Evolutionary conservation across 257 asterid genomes (phyloP).

Genomic region (Solanum lignicaule): DNA sequence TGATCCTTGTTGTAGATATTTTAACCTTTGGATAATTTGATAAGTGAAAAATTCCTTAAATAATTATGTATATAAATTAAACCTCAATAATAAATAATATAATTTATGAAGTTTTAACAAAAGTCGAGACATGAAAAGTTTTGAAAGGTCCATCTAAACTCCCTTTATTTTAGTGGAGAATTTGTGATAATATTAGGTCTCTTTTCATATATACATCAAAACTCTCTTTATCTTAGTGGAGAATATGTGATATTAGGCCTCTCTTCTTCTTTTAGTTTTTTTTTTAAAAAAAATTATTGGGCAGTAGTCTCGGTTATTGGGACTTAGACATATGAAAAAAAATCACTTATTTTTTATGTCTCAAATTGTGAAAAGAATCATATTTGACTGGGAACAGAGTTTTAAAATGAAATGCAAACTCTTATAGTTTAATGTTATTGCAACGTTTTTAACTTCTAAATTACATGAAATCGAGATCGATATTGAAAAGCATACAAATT

Average conservation of each 20-base stretch:
- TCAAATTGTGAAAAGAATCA: background rate
- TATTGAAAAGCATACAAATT: too few species aligned
- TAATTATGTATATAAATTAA: background rate
- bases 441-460: background rate
- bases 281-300: background rate
- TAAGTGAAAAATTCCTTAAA: background rate
- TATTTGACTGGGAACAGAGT: background rate
- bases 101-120: background rate
- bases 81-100: background rate
- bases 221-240: background rate
- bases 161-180: background rate
- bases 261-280: background rate
- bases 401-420: too few species aligned
- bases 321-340: background rate
- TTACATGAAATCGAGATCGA: background rate
- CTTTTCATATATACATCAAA: background rate
- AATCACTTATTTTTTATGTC: fast-evolving
- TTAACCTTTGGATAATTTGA: background rate
- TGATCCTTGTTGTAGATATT: background rate
- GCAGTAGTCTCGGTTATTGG: background rate
- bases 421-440: background rate
- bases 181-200: background rate
- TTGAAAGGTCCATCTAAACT: background rate
- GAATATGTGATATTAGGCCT: background rate
- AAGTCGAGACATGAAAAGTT: background rate